phyloP scores from a whole-genome alignment of 2,329 filamentous ascomycete species.

The Biscogniauxia sp. region DNA sequence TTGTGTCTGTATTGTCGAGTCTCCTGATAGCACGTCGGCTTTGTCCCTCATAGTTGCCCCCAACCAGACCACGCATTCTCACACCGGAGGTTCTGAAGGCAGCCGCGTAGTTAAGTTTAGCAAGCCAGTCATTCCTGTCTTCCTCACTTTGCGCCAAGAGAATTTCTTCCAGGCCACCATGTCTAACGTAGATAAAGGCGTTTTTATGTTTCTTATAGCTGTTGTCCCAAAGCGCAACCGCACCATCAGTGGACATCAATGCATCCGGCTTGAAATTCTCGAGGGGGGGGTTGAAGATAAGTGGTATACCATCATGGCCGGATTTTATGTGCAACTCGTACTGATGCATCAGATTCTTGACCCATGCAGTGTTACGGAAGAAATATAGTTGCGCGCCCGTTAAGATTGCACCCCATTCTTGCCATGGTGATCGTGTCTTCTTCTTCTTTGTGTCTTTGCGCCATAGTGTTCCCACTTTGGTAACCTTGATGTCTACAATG shows the following conservation, averaged over 20 bases:
- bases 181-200: conserved; percentile 85
- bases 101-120: conserved; percentile 93
- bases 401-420: conserved; percentile 96
- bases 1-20: conserved; percentile 61
- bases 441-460: conserved; percentile 92
- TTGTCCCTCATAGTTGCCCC: conserved; percentile 82
- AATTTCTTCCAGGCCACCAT: conserved; percentile 83
- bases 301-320: conserved; percentile 70
- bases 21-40: conserved; percentile 68
- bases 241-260: conserved; percentile 88
- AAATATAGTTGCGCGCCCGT: conserved; percentile 97
- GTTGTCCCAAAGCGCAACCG: conserved; percentile 81
- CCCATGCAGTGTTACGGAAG: conserved; percentile 90
- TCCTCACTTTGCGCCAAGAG: conserved; percentile 86
- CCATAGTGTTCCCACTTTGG: conserved; percentile 93
- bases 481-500: conserved; percentile 95
- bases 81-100: conserved; percentile 91
- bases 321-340: conserved; percentile 79
- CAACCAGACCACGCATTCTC: conserved; percentile 82
- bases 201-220: conserved; percentile 95
- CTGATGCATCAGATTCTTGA: conserved; percentile 86
- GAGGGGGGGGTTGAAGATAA: conserved; percentile 87
- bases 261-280: conserved; percentile 92
- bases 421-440: conserved; percentile 93
- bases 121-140: conserved; percentile 96